phyloP scores from a whole-genome alignment of 768 basidiomycete species.

The Calocera cornea region DNA sequence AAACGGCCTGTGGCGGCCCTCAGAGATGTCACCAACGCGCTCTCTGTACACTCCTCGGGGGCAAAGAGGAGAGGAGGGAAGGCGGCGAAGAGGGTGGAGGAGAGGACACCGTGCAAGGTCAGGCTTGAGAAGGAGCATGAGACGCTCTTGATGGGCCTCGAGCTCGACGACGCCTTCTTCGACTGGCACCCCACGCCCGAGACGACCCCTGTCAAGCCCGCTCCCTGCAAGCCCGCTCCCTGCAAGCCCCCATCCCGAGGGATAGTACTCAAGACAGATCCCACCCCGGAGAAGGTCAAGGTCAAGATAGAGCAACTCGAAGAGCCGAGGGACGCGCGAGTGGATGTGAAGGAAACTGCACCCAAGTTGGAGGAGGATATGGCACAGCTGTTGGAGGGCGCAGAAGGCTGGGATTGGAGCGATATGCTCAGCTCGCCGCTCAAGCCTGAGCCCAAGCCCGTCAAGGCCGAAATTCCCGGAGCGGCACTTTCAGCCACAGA shows the following conservation, averaged over 20 bases:
- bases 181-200: neutral
- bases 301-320: constrained; percentile 1
- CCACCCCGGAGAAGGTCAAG: neutral
- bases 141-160: neutral
- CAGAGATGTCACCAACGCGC: neutral
- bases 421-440: constrained; percentile 31
- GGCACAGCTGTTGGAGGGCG: constrained; percentile 42
- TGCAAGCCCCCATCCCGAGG: neutral
- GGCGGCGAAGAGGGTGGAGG: neutral
- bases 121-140: neutral
- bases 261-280: neutral
- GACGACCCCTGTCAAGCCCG: neutral
- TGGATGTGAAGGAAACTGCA: no score
- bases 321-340: no score
- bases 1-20: neutral
- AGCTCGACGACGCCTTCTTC: neutral
- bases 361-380: constrained; percentile 30
- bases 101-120: neutral
- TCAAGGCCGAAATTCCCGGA: neutral
- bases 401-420: constrained; percentile 57
- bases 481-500: neutral
- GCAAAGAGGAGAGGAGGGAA: neutral
- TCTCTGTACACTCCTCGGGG: neutral
- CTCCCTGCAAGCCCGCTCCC: neutral
- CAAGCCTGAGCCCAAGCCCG: constrained; percentile 37